Evolutionary conservation across 2,329 filamentous ascomycete genomes (phyloP), one percentile per base, ranked within the genome.

Genomic region (Diaporthe nobilis): DNA sequence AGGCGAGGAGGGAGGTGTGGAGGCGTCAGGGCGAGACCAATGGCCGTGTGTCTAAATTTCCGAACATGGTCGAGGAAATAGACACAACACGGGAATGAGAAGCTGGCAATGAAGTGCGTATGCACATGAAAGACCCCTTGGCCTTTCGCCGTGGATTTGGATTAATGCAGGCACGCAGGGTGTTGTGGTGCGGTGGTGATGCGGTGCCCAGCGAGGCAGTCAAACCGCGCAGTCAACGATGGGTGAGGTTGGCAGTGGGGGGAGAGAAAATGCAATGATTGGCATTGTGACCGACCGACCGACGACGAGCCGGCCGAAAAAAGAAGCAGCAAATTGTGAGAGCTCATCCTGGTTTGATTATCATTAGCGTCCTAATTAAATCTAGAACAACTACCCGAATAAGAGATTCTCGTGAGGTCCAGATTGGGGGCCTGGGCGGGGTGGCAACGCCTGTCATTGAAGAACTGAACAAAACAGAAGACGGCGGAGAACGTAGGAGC

Each of bases 241-340:
- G 49, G 65, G 49, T 70, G 65, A 55, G 65, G 65, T 70, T 55
- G 65, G 15, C 34, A 31, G 65, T 70, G 65, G 65, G 65, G 12
- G 34, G 10, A 39, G 37, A 70, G n/a, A 17, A 42, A 39, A 55
- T 42, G 65, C 65, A 37, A 51, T 42, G 63, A 70, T 55, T 70
- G 65, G 65, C 65, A 70, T 70, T 70, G 65, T 34, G 65, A 70
- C 65, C 65, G 49, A 42, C 65, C 49, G 65, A 70, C 65, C 34
- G 49, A 28, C 65, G 34, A 70, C 65, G 42, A 47, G 65, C 65
- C 65, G 65, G 49, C 65, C 65, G 65, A 70, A 70, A 70, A 70
- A 70, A 70, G 65, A 70, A 70, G 65, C 65, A 70, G 65, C 65
- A 70, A 70, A 70, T 70, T 70, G 65, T 70, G 65, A 70, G 65